phyloP scores from a whole-genome alignment of 1,284 basidiomycete species.

The Leccinum laetum region DNA sequence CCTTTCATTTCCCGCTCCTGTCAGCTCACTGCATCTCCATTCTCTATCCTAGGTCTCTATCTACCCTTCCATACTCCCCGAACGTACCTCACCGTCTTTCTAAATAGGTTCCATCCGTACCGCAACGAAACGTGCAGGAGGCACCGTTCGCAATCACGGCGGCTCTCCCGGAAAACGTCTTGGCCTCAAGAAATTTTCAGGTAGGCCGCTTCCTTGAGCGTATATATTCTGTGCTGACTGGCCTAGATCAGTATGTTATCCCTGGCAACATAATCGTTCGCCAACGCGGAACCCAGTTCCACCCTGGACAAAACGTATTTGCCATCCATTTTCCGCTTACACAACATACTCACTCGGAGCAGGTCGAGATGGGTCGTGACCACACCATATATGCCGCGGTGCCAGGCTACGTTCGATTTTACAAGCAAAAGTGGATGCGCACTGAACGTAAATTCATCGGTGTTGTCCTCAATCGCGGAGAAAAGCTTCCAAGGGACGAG shows the following conservation, averaged over 20 bases:
- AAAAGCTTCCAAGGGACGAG: slow-evolving; percentile 84
- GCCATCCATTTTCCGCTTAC: slow-evolving; percentile 24
- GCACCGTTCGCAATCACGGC: slow-evolving; percentile 88
- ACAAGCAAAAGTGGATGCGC: slow-evolving; percentile 72
- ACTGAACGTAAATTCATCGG: slow-evolving; percentile 81
- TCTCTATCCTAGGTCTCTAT: slow-evolving; percentile 47
- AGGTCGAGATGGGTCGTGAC: slow-evolving; percentile 91
- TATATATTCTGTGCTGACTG: slow-evolving; percentile 14
- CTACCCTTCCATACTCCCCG: neutral
- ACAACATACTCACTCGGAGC: slow-evolving; percentile 15
- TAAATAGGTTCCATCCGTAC: slow-evolving; percentile 71
- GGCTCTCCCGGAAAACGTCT: slow-evolving; percentile 89
- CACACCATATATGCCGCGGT: slow-evolving; percentile 89
- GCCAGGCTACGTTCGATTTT: slow-evolving; percentile 92
- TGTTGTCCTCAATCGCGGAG: slow-evolving; percentile 75
- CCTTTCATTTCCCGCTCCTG: slow-evolving; percentile 41
- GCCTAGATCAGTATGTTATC: slow-evolving; percentile 80
- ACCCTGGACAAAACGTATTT: slow-evolving; percentile 85
- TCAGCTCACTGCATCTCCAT: slow-evolving; percentile 41
- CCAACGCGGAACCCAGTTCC: slow-evolving; percentile 77
- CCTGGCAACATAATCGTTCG: slow-evolving; percentile 50
- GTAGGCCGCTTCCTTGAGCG: slow-evolving; percentile 40
- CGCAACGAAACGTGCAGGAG: slow-evolving; percentile 93
- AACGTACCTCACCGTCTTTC: slow-evolving; percentile 11
- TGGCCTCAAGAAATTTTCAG: slow-evolving; percentile 93